Evolutionary conservation across 352 stramenopile genomes (phyloP), one percentile per base, ranked within the genome.

Genomic region (Pythium folliculosum): DNA sequence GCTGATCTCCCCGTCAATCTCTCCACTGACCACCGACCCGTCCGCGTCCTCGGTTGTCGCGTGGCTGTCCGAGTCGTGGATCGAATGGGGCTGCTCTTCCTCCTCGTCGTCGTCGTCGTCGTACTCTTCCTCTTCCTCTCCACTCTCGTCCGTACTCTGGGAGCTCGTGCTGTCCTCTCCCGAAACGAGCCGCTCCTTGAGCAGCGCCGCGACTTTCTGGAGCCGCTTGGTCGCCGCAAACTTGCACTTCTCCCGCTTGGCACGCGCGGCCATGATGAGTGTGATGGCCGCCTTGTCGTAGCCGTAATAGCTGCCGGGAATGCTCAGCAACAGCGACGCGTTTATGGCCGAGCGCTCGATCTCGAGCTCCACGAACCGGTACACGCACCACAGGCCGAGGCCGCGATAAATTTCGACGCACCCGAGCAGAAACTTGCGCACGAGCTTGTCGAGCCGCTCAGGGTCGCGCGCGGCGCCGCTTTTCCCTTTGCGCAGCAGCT

Each of bases 381-480:
- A 92, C 65, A 87, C 84, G 65, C 86, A 94, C 86, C 86, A 94
- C 2, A 74, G 66, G 0, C 86, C 86, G 13, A 91, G 65, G n/a
- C 78, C 81, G 58, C 80, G 81, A 76, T 84, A 90, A 1, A 92
- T 76, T 0, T 72, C 77, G 12, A 84, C 64, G 30, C 84, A 92
- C 55, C 63, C 78, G 37, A 80, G 73, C 45, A 80, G 63, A 38
- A 94, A 91, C 68, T 82, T 89, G 25, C 77, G 78, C 23, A 73
- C 64, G 25, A 76, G 53, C 45, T 90, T 88, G n/a, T 80, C 71
- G 10, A 80, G 65, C 21, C 82, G 86, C 17, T 38, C 69, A 0
- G 69, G n/a, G 23, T 85, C 73, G 1, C 48, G 71, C 0, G 77
- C 71, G 5, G 73, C 60, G 51, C 50, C 52, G 35, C 50, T 55